Percentiles rank a stretch among this genome's conserved stretches.
These are phyloP conservation scores for Vigna angularis DNA, from an alignment of 306 rosid species.

Conservation along the genomic window DNA sequence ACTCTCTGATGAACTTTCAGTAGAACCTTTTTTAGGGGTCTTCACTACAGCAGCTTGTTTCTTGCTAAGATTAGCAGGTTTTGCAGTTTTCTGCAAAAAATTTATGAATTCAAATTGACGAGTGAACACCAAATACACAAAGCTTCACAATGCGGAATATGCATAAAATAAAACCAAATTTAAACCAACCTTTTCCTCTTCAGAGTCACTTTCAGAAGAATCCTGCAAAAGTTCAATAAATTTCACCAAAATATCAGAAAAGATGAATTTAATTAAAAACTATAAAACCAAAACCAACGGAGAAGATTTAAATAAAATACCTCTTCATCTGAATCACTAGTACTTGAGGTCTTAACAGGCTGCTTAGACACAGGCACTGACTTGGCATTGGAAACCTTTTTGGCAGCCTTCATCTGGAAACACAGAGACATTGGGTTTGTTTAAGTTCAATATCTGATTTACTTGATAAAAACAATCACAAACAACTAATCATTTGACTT, in stretches of 20 bases:
- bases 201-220: conserved; percentile 29
- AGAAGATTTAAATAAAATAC: background rate
- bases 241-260: background rate
- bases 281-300: background rate
- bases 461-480: too few species aligned
- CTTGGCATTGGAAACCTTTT: conserved; percentile 29
- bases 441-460: too few species aligned
- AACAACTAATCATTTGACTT: too few species aligned
- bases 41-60: too few species aligned
- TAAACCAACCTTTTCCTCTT: conserved; percentile 34
- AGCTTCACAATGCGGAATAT: background rate
- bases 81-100: background rate
- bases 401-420: background rate
- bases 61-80: too few species aligned
- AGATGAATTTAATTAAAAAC: background rate
- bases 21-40: too few species aligned
- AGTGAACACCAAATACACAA: background rate
- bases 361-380: background rate
- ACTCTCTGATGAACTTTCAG: too few species aligned
- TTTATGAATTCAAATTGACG: background rate
- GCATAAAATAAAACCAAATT: background rate
- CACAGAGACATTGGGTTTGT: background rate
- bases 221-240: conserved; percentile 10
- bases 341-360: background rate
- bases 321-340: conserved; percentile 35